A percentile compares a stretch with the other conserved stretches of the same genome.
Evolutionary conservation across 2,329 filamentous ascomycete genomes (phyloP).

Genomic region (Sporothrix schenckii): DNA sequence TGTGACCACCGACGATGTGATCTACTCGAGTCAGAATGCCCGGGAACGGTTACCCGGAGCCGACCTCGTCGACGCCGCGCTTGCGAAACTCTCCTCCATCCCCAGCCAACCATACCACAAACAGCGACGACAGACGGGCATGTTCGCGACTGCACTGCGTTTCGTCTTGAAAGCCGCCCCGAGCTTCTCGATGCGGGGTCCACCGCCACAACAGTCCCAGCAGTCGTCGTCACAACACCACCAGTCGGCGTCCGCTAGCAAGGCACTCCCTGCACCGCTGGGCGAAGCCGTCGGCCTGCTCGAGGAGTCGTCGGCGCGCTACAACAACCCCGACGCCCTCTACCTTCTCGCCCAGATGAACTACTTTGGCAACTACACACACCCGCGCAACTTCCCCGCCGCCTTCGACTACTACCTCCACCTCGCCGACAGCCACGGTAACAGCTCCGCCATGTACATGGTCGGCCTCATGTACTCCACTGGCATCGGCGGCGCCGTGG

Average conservation of each 20-base stretch:
- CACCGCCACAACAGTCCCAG: constrained; percentile 40
- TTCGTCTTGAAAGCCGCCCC: constrained; percentile 55
- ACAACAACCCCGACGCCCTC: constrained; percentile 78
- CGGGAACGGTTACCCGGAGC: constrained; percentile 47
- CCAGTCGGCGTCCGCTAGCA: constrained; percentile 43
- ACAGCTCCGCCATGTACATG: constrained; percentile 94
- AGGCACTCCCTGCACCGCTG: constrained; percentile 49
- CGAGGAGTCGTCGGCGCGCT: constrained; percentile 55
- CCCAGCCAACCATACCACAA: constrained; percentile 51
- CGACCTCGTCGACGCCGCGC: constrained; percentile 57
- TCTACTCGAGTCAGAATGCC: constrained; percentile 26
- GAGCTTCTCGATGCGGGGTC: constrained; percentile 53
- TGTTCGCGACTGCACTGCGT: constrained; percentile 50
- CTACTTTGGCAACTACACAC: constrained; percentile 91
- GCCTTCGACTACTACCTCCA: constrained; percentile 82
- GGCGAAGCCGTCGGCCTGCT: constrained; percentile 57
- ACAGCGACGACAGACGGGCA: constrained; percentile 49
- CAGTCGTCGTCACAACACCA: constrained; percentile 29
- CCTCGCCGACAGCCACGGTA: constrained; percentile 76
- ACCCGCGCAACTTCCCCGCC: constrained; percentile 77
- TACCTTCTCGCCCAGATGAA: constrained; percentile 91
- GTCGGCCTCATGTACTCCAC: constrained; percentile 94
- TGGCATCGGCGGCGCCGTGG: constrained; percentile 78
- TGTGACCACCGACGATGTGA: constrained; percentile 23
- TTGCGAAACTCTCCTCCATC: constrained; percentile 55